Base-by-base conservation (phyloP, 495 filamentous ascomycete species). In the Trichoderma erinaceum region DNA sequence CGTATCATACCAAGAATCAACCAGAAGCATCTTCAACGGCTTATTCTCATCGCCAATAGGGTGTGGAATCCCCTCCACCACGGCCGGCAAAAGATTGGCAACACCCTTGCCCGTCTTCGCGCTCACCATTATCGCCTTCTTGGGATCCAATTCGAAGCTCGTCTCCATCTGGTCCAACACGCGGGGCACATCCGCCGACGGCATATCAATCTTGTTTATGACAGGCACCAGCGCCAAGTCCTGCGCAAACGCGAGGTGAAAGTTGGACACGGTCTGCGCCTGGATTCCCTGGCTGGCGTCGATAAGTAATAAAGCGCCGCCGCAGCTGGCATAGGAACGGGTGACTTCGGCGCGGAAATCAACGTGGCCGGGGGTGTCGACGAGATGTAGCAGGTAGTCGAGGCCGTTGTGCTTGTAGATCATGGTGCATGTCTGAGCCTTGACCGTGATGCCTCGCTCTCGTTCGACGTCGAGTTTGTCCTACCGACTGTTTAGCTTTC, bases 371-470 rank as follows among this genome's bases (percentile, higher is more conserved):
- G 95, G 95, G 0, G 95, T 99, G 78, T 99, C 95, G 64, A 99
- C 93, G 52, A 99, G 82, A 78, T 99, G 95, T 15, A 99, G 80
- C 32, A 99, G 82, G 78, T 98, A 97, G 74, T 99, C 95, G 67
- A 89, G 82, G 3, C 90, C 92, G 25, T 91, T 81, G 56, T 69
- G 81, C 44, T 91, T 91, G 78, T 97, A 97, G 52, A 99, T 84
- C 95, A 99, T 99, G 44, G 87, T 93, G 80, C 96, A 98, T 66
- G 95, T 98, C 80, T 99, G 96, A 58, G 95, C 95, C 81, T 99
- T 99, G 76, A 99, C 95, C 3, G 95, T 99, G 73, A 99, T 99
- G 61, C 95, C 95, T 38, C 95, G 86, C 76, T 97, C 92, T 38
- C 96, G 84, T 76, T 99, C 95, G 48, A 98, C 95, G 77, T 99